Evolutionary conservation across 176 grass and related monocot species (phyloP).

Genomic region (Miscanthus lutarioriparius): DNA sequence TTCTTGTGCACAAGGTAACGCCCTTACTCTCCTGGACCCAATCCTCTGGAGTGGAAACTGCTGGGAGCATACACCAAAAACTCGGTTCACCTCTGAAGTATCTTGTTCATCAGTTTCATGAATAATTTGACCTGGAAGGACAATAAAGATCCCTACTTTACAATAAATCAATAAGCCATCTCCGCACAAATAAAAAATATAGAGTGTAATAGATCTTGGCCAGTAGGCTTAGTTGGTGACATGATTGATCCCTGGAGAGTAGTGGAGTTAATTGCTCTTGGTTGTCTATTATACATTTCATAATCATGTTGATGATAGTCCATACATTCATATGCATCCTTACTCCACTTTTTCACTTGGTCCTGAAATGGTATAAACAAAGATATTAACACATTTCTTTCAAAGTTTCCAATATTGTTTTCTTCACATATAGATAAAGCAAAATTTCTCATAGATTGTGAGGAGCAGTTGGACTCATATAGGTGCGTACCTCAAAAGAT

Average conservation of each 20-base stretch:
- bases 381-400: not conserved
- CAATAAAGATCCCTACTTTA: not conserved
- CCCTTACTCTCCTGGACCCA: not conserved
- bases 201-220: not conserved
- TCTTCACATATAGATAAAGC: not conserved
- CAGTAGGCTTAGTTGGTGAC: not conserved
- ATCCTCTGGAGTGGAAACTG: not conserved
- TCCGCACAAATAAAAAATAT: not conserved
- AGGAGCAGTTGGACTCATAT: no score
- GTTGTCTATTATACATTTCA: conserved; percentile 24
- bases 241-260: not conserved
- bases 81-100: not conserved
- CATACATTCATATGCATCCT: conserved; percentile 23
- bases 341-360: not conserved
- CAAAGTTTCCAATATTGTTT: not conserved
- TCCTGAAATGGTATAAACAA: not conserved
- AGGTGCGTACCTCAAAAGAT: no score
- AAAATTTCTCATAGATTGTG: no score
- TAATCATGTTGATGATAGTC: conserved; percentile 2
- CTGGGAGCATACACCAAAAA: not conserved
- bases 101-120: not conserved
- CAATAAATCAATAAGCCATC: no score
- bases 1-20: not conserved
- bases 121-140: not conserved
- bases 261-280: not conserved